Base-by-base conservation (phyloP, 2,329 filamentous ascomycete genomes). In the Bisporella sp. region DNA sequence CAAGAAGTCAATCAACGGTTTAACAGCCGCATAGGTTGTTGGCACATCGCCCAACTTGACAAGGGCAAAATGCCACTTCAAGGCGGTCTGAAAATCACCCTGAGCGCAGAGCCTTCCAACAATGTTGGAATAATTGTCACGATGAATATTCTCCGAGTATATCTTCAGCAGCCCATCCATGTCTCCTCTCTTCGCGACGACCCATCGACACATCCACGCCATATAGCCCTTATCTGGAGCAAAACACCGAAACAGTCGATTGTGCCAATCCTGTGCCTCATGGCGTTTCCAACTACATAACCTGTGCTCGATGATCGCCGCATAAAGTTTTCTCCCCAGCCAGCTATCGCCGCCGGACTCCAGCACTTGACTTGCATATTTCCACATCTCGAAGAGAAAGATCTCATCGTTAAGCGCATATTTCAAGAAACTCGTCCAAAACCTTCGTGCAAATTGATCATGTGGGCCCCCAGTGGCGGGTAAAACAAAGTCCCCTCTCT, bases 341-440 rank as follows among this genome's bases (percentile, higher is more conserved):
- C 69, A 71, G 31, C 55, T 48, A 45, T 51, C 31, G 5, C 70
- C 69, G 11, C 68, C 70, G 11, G 57, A 58, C 8, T 64, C 57
- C 51, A 69, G 66, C 9, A 78, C 50, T 2, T 69, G 57, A 31
- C 68, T 69, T 9, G 62, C 72, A 57, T 77, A 69, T 1, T 63
- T 53, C 9, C 70, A 60, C 7, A 76, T 54, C 8, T 66, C 58
- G 5, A 62, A 37, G 2, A 74, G 57, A 2, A 73, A 55, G 5
- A 58, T 40, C 6, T 56, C 50, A 35, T 70, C 52, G 37, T 60
- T 45, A 46, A 68, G 56, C n/a, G 66, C 64, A 31, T 68, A 57
- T 46, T 66, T 64, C 43, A 77, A 54, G 45, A 78, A 71, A 0
- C 65, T 68, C 0, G 61, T 60, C 76, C 76, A 78, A 5, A 79